Evolutionary conservation across 2,329 filamentous ascomycete genomes (phyloP).

Genomic region (Colletotrichum liriopes): DNA sequence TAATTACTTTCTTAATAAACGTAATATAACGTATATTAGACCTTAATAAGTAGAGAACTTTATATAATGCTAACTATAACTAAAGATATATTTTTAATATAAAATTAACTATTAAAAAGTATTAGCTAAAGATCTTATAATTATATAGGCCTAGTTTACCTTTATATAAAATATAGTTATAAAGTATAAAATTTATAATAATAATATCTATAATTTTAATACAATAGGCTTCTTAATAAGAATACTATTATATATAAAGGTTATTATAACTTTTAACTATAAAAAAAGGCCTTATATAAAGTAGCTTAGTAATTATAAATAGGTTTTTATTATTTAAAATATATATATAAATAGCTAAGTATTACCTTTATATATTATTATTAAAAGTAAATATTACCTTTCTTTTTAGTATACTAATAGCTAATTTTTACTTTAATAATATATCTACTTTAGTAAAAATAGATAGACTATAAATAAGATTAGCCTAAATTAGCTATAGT

Average conservation of each 20-base stretch:
- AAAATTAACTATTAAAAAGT: background rate
- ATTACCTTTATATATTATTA: background rate
- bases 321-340: too few species aligned
- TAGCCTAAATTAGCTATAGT: background rate
- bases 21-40: too few species aligned
- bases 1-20: too few species aligned
- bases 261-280: background rate
- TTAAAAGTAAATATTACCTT: background rate
- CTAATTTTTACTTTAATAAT: background rate
- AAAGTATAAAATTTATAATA: too few species aligned
- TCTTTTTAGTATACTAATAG: background rate
- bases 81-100: background rate
- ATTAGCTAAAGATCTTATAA: background rate
- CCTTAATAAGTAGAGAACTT: too few species aligned
- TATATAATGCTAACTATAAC: too few species aligned
- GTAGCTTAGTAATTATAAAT: too few species aligned
- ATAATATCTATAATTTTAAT: too few species aligned
- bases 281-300: background rate
- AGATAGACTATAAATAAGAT: background rate
- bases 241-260: background rate
- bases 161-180: too few species aligned
- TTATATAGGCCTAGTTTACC: background rate
- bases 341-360: too few species aligned
- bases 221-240: too few species aligned
- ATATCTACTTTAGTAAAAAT: background rate